These are phyloP conservation scores for Hydnum rufescens DNA, from an alignment of 768 basidiomycete species.

Conservation along the genomic window DNA sequence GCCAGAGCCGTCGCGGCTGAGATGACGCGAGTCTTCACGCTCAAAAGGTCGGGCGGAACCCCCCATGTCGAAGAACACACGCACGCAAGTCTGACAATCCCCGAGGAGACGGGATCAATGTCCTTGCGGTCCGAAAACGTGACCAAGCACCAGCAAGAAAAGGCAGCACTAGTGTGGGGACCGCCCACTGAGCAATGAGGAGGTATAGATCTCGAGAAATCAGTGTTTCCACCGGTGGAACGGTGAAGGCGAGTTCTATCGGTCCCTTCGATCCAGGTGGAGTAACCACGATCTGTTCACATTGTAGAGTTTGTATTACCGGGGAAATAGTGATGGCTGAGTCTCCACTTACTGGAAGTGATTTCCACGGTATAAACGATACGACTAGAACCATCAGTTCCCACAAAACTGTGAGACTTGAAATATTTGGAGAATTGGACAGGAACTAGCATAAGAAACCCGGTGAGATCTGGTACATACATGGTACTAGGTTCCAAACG, in stretches of 20 bases:
- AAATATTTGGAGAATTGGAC: conserved; percentile 46
- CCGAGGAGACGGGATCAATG: conserved; percentile 43
- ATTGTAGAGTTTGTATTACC: neutral
- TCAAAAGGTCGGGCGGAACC: conserved; percentile 28
- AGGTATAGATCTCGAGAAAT: conserved; percentile 18
- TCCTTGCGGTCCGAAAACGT: conserved; percentile 25
- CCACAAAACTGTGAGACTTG: conserved; percentile 30
- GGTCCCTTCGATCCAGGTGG: neutral
- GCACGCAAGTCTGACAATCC: conserved; percentile 39
- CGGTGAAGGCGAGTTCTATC: neutral
- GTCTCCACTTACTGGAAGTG: conserved; percentile 7
- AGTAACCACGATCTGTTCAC: neutral
- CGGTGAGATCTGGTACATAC: neutral
- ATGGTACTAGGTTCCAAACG: neutral
- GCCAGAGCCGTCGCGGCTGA: conserved; percentile 35
- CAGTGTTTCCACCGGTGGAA: neutral
- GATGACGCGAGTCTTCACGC: conserved; percentile 34
- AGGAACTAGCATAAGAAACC: conserved; percentile 24
- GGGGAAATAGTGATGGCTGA: neutral
- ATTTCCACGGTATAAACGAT: conserved; percentile 32
- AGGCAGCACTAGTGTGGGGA: conserved; percentile 43
- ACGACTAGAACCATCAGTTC: conserved; percentile 37
- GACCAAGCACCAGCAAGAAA: conserved; percentile 35
- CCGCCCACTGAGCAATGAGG: conserved; percentile 34
- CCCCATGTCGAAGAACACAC: conserved; percentile 11